Percentiles rank a stretch among this genome's conserved stretches.
These are phyloP conservation scores for Ophiostoma ips DNA, from an alignment of 2,329 filamentous ascomycete genomes.

Conservation along the genomic window DNA sequence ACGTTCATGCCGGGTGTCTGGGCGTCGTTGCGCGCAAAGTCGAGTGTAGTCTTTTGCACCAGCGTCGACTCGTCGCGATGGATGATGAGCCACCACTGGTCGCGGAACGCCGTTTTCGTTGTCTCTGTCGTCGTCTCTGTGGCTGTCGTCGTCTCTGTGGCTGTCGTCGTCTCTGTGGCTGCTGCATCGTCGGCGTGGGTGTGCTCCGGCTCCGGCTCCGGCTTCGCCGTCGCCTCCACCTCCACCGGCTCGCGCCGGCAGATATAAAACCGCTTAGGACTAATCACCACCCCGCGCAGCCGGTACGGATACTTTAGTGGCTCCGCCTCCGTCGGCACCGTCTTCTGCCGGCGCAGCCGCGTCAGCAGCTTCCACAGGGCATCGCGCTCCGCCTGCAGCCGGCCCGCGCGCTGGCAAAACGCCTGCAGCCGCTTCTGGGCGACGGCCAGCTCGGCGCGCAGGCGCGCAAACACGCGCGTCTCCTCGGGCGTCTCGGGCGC, in stretches of 20 bases:
- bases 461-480: conserved; percentile 7
- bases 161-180: not conserved
- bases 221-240: not conserved
- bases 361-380: conserved; percentile 6
- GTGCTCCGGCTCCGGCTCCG: not conserved
- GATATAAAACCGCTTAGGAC: conserved; percentile 17
- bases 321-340: conserved; percentile 13
- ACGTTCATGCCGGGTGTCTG: not conserved
- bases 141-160: not conserved
- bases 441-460: conserved; percentile 13
- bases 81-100: conserved; percentile 20
- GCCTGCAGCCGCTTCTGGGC: conserved; percentile 11
- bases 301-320: conserved; percentile 18
- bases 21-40: not conserved
- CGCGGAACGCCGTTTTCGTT: conserved; percentile 1
- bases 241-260: conserved; percentile 15
- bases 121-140: not conserved
- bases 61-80: not conserved
- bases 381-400: conserved; percentile 4
- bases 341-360: conserved; percentile 11
- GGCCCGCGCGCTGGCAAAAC: not conserved
- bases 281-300: conserved; percentile 19
- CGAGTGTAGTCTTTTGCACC: not conserved
- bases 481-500: conserved; percentile 13
- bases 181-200: not conserved